Evolutionary conservation across 1,139 yeast species (phyloP), one percentile per base, ranked within the genome.

Genomic region (Williopsis jadinii): DNA sequence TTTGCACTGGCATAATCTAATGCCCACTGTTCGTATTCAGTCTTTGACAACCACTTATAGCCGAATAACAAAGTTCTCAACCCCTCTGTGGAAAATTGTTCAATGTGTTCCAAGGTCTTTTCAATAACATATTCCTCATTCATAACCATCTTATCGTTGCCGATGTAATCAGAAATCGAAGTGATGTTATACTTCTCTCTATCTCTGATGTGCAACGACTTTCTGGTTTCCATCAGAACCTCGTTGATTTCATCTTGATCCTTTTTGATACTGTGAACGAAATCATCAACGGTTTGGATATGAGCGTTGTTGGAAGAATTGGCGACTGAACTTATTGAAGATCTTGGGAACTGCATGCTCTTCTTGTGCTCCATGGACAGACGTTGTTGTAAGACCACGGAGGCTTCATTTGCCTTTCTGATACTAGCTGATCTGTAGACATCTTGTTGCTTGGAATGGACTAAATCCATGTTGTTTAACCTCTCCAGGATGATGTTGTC

Each of bases 11-110:
- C 72, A 55, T 85, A 92, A 13, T 77, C 71, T 31, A 59, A 55
- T 14, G 76, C 71, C 95, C 97, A 92, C 4, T 55, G 54, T 5
- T 70, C 71, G 56, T 84, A 90, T 38, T 77, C 84, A 0, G 63
- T 59, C 28, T 67, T 63, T 37, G 73, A 73, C 32, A 94, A 53
- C 82, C 92, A 85, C 52, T 77, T 77, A 62, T 76, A 87, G 1
- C 88, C 82, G 59, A 88, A 94, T 49, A 94, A 61, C 48, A 92
- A 71, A 0, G 98, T 94, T 56, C 99, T 75, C 46, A 92, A 68
- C 1, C 99, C 98, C 50, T 92, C 97, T 0, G 95, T 83, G 0
- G 97, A 88, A 59, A 90, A 92, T 46, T 86, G 95, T 52, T 92
- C 97, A 43, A 94, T 75, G 51, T 94, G 96, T 53, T 86, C 85